Base-by-base conservation (phyloP, 2,329 filamentous ascomycete species). In the Neopestalotiopsis sp. region DNA sequence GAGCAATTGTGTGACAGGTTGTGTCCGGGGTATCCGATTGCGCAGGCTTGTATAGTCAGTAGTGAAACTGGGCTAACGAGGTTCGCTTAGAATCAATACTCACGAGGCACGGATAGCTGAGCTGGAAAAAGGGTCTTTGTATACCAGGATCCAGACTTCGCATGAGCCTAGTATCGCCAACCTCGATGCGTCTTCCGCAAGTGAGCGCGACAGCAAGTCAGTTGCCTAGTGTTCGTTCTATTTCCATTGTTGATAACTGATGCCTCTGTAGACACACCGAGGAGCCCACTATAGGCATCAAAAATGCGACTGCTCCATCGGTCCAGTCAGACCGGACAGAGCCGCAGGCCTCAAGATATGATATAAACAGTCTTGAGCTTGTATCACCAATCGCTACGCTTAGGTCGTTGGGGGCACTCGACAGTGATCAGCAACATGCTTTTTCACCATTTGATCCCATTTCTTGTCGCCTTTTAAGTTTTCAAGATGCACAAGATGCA, bases 361-460 rank as follows among this genome's bases (percentile, higher is more conserved):
- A 49, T 10, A 65, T 65, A 4, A 34, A 49, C 63, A 65, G 32
- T 32, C 63, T 65, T 14, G 63, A 65, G 7, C 45, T 65, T 30
- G 63, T 38, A 34, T 65, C 63, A 4, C 63, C 63, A n/a, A 65
- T 65, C 49, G 63, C 63, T 4, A 65, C 63, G 3, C 63, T 65
- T 10, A 49, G 63, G 10, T 65, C 63, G 5, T 12, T 65, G 63
- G 63, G 63, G 4, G 63, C 63, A 13, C 45, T 65, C 6, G 63
- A 65, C 2, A 40, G 40, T 56, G 63, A 56, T 24, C 30, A 49
- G 20, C 40, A 52, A 42, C 4, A 56, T 14, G n/a, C 24, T 7
- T 56, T 65, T 17, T 65, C 63, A 14, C 63, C 63, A n/a, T 65
- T 45, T 24, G 63, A 65, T 56, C 63, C 63, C n/a, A 56, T 65